Base-by-base conservation (phyloP, 2,329 filamentous ascomycete species). In the Sclerotinia minor region DNA sequence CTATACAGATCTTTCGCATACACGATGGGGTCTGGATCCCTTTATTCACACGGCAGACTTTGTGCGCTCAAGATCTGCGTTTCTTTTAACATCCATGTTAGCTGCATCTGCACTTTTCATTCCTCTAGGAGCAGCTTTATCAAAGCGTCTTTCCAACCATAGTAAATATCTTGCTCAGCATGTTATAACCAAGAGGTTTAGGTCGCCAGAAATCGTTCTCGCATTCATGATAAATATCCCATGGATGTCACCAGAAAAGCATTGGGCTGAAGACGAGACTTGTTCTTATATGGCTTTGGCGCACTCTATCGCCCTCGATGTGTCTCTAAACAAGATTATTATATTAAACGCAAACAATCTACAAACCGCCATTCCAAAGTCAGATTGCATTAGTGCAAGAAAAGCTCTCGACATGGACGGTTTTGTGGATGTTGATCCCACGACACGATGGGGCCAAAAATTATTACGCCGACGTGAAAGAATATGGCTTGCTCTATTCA, bases 161-260 rank as follows among this genome's bases (percentile, higher is more conserved):
- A 84, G 84, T 70, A 87, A 85, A 70, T 81, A 81, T 32, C 82
- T 92, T 4, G 89, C 87, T 0, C 84, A 87, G 35, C 82, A 84
- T 38, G 83, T 92, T 54, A 86, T 89, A 61, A 79, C 82, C 0
- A 83, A 84, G 57, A 85, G 88, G 2, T 84, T 87, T 73, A 84
- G 88, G 67, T 92, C 89, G 0, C 88, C 91, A 7, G 89, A 92
- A 75, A 91, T 92, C 67, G 87, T 92, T 0, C 79, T 92, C 1
- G 89, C 87, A 0, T 92, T 92, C 74, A 89, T 92, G 86, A 84
- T 91, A 44, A 91, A 91, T 69, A 84, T 92, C 8, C 89, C 89
- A 0, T 92, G 89, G 89, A 91, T 92, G 84, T 85, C 86, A 41
- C 87, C 87, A 1, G 87, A 87, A 2, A 80, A 84, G 68, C 87